Percentiles rank a stretch among this genome's conserved stretches.
These are phyloP conservation scores for Aspergillus sp. DNA, from an alignment of 2,329 filamentous ascomycete genomes.

Conservation along the genomic window DNA sequence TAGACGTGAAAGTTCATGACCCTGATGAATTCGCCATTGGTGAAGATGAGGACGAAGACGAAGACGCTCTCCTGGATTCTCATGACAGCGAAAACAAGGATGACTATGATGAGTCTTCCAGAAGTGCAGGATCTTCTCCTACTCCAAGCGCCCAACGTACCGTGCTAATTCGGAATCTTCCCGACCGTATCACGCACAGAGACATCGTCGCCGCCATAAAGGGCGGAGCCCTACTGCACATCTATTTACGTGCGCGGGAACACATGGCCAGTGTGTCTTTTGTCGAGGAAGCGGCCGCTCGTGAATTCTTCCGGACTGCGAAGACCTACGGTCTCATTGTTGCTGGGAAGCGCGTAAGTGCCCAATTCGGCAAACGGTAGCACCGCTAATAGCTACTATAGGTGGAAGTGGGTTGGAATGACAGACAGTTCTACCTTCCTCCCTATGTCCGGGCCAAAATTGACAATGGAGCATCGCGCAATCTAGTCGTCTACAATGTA, in stretches of 20 bases:
- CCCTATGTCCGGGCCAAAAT: conserved; percentile 67
- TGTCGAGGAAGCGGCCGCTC: conserved; percentile 62
- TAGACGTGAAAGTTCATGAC: background rate
- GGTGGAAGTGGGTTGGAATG: conserved; percentile 69
- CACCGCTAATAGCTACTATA: conserved; percentile 37
- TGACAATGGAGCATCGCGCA: conserved; percentile 67
- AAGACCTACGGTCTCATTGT: conserved; percentile 69
- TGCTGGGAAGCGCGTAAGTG: conserved; percentile 64
- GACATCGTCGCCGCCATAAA: conserved; percentile 67
- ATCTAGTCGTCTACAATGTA: conserved; percentile 67
- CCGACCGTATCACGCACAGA: conserved; percentile 62
- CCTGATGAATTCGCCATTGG: background rate
- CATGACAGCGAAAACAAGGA: conserved; percentile 28
- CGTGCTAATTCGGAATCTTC: conserved; percentile 63
- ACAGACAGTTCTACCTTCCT: conserved; percentile 68
- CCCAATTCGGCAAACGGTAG: background rate
- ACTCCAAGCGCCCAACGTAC: conserved; percentile 29
- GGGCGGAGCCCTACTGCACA: conserved; percentile 70
- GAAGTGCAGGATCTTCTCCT: conserved; percentile 19
- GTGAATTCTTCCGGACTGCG: conserved; percentile 64
- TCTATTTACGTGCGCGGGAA: conserved; percentile 63
- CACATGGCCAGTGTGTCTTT: conserved; percentile 69
- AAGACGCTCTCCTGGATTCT: conserved; percentile 27
- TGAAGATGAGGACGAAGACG: conserved; percentile 21
- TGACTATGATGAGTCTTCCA: conserved; percentile 24